Percentiles rank a stretch among this genome's conserved stretches.
phyloP scores from a whole-genome alignment of 106 monocot genomes.

The Dactylorhiza incarnata region DNA sequence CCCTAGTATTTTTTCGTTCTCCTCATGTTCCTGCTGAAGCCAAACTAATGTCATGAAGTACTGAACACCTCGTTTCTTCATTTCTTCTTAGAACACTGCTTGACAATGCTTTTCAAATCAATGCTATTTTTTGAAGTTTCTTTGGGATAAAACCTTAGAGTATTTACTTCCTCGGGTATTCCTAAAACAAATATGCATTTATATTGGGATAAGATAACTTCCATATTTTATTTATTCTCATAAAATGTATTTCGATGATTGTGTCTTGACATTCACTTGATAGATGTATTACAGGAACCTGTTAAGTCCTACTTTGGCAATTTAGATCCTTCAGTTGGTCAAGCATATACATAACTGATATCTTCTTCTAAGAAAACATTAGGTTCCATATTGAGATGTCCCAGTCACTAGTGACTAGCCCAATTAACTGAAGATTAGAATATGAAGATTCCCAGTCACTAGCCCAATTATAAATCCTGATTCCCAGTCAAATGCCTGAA shows the following conservation, averaged over 20 bases:
- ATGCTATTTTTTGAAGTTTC: slow-evolving; percentile 28
- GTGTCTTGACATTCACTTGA: not conserved
- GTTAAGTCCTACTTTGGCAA: slow-evolving; percentile 46
- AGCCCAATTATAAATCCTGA: too few species aligned
- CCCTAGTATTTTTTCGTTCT: too few species aligned
- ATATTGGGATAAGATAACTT: not conserved
- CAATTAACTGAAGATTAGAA: too few species aligned
- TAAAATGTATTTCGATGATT: not conserved
- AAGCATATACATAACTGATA: slow-evolving; percentile 60
- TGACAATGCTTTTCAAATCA: not conserved
- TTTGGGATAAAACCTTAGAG: slow-evolving; percentile 77
- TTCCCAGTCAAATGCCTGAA: too few species aligned
- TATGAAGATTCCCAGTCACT: too few species aligned
- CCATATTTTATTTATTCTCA: not conserved
- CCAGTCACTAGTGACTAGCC: too few species aligned
- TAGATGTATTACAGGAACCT: slow-evolving; percentile 56
- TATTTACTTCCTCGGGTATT: slow-evolving; percentile 75
- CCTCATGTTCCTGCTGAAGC: too few species aligned
- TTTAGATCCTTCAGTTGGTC: slow-evolving; percentile 31
- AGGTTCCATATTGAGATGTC: slow-evolving; percentile 40
- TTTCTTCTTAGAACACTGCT: not conserved
- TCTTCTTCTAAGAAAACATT: slow-evolving; percentile 52
- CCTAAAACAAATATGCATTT: not conserved
- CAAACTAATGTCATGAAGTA: too few species aligned
- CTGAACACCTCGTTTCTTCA: too few species aligned